Base-by-base conservation (phyloP, 768 basidiomycete species). In the Agaricus sinodeliciosus region DNA sequence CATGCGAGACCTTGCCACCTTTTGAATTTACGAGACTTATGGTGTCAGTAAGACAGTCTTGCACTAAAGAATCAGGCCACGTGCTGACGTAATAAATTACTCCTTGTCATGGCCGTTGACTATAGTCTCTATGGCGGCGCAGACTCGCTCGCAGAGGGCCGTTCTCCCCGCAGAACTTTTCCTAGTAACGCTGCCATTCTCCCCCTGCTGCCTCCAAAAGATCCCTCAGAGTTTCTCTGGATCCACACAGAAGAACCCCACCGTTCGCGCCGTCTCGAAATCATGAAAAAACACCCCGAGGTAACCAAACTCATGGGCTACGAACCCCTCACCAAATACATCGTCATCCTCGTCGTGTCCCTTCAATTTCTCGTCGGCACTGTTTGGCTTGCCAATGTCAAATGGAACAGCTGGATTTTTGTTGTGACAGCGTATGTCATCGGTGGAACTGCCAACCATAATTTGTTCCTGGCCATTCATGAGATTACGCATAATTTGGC, bases 401-500 rank as follows among this genome's bases (percentile, higher is more conserved):
- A 47, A 19, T 54, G 52, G 52, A 47, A 31, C 16, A 54, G 52
- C 19, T 66, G 71, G 49, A 77, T 98, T 16, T 97, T 96, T 69
- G 62, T 97, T 52, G 57, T 85, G 54, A 73, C 75, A 11, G 92
- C 95, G 0, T 98, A 97, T 65, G 74, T 70, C 12, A 77, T 98
- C 45, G 96, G 96, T 1, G 96, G 93, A 3, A 97, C 95, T 0
- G 87, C 88, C 7, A 99, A 98, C 69, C 96, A 99, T 67, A 99
- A 98, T 66, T 78, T 95, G 36, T 99, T 99, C 70, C 81, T 99
- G 44, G 93, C 96, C 40, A 96, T 99, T 49, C 96, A 99, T 65
- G 96, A 99, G 64, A 96, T 99, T 56, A 96, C 94, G 2, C 96
- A 99, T 67, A 98, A 97, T 65, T 78, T 99, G 25, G 96, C 93